Base-by-base conservation (phyloP, 768 basidiomycete genomes). In the Candolleomyces efflorescens region DNA sequence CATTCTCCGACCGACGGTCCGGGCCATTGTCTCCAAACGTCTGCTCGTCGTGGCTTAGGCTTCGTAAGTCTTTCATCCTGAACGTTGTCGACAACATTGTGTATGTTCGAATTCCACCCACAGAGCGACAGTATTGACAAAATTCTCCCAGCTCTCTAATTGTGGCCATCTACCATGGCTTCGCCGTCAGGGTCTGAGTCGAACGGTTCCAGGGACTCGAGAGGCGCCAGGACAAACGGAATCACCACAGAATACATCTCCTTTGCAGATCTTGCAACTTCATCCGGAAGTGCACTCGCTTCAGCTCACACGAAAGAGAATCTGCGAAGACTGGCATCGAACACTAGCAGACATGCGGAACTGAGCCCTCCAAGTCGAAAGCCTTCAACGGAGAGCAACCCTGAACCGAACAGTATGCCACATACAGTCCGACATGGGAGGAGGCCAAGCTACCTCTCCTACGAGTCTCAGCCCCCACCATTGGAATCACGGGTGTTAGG, bases 211-310 rank as follows among this genome's bases (percentile, higher is more conserved):
- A 32, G 11, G 32, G 32, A 32, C 32, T 11, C 32, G 13, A 37
- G 37, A 22, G 32, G 38, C 51, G 18, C 37, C 51, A 39, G 32
- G 36, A 38, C 17, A 37, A 38, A 13, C 15, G 11, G 36, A 38
- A 37, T 20, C n/a, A 48, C 23, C 13, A 51, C 49, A 36, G 49
- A 51, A 11, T 17, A 24, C 46, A 50, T 53, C 13, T 53, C 15
- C 32, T 53, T n/a, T 37, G 18, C 51, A 13, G 51, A 53, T 23
- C 9, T 36, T 17, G n/a, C 32, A 32, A 32, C 32, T 39, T 39
- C 51, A 17, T 11, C 37, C n/a, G 51, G 36, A 38, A 50, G 38
- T n/a, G 20, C 54, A 13, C 46, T 47, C 17, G 50, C 62, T 56
- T 22, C 51, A 46, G 18, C 36, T 36, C 32, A 53, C 23, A 36